Evolutionary conservation across 305 asterid genomes (phyloP).

Genomic region (Fraxinus dipetala): DNA sequence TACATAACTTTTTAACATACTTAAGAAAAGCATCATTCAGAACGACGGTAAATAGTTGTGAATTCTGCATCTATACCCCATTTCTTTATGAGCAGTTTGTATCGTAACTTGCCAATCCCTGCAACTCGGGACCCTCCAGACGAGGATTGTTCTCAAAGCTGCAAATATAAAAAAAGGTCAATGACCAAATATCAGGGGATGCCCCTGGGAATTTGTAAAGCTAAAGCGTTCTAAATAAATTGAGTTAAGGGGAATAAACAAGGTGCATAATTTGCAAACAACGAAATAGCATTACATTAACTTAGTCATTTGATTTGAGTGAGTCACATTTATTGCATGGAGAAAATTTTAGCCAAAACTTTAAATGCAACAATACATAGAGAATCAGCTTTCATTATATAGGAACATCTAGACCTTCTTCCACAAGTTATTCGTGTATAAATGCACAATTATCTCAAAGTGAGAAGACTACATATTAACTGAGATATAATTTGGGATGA

Average conservation of each 20-base stretch:
- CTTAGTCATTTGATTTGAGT: background rate
- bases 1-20: background rate
- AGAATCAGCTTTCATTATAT: background rate
- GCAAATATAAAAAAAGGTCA: slow-evolving; percentile 24
- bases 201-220: background rate
- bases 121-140: slow-evolving; percentile 92
- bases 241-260: background rate
- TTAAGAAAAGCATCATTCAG: background rate
- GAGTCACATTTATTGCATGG: background rate
- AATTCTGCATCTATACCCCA: background rate
- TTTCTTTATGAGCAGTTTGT: slow-evolving; percentile 39
- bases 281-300: background rate
- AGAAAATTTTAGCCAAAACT: background rate
- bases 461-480: background rate
- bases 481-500: background rate
- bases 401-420: background rate
- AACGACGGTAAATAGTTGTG: background rate
- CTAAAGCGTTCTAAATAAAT: background rate
- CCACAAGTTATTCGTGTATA: background rate
- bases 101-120: slow-evolving; percentile 87
- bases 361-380: background rate
- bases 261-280: background rate
- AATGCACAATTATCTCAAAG: background rate
- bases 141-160: slow-evolving; percentile 93
- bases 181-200: slow-evolving; percentile 10